Evolutionary conservation across 1,284 basidiomycete genomes (phyloP), one percentile per base, ranked within the genome.

Genomic region (Cryptococcus wingfieldii): DNA sequence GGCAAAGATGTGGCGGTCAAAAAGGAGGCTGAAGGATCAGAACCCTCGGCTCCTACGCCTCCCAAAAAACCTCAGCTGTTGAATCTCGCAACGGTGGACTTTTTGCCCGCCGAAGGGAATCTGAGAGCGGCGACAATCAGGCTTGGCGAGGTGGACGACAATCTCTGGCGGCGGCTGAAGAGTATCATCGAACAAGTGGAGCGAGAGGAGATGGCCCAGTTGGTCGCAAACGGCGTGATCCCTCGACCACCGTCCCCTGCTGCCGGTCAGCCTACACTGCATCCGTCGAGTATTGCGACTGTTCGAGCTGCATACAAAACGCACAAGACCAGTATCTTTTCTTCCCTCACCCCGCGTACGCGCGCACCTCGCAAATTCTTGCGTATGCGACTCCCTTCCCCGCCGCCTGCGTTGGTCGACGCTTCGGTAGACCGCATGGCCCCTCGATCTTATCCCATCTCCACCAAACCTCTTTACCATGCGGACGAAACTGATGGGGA

Each of bases 401-500:
- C 61, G 5, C 37, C 58, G 1, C 23, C 52, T 41, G 54, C 61
- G 18, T 28, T 72, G 3, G 60, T 63, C 23, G 72, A 74, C 14
- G 65, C 65, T 3, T 63, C 58, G 0, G 48, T 65, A 1, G 72
- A 75, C 59, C 64, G 64, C 50, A 72, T 69, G 67, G 70, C 68
- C 1, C 62, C 67, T 5, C 51, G 63, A 27, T 63, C 70, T 6
- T 73, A 74, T 54, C 65, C 69, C 16, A 64, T 75, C 27, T 69
- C 69, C 8, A 73, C 73, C 37, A 66, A 67, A 42, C 64, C 69
- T 0, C 59, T 71, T 10, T 70, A 68, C 48, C 47, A 56, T 2
- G 54, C 56, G 5, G 65, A 65, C 13, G 63, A 60, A 7, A 59
- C 59, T 9, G 59, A 54, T 4, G 47, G 31, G 31, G 31, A 34